phyloP scores from a whole-genome alignment of 176 grass and related monocot species.

The Canna indica region DNA sequence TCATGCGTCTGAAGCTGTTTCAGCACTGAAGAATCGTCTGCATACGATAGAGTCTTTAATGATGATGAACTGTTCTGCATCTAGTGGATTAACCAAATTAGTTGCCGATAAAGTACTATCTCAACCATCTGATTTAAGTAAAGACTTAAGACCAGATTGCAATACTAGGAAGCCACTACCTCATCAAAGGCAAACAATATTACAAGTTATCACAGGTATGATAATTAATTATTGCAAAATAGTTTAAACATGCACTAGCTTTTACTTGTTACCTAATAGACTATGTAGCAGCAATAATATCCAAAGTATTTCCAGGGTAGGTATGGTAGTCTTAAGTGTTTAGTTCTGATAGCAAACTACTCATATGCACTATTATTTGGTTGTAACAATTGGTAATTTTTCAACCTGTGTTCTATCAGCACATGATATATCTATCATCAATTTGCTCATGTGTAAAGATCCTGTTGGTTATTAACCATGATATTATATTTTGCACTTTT shows the following conservation, averaged over 20 bases:
- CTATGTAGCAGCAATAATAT: too few species aligned
- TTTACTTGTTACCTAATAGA: background rate
- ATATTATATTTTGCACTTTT: too few species aligned
- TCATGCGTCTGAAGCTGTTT: constrained; percentile 77
- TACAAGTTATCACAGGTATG: constrained; percentile 82
- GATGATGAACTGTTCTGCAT: constrained; percentile 20
- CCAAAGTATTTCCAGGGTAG: too few species aligned
- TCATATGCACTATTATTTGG: too few species aligned
- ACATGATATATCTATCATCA: too few species aligned
- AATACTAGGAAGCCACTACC: constrained; percentile 17
- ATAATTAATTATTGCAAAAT: background rate
- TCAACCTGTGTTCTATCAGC: too few species aligned
- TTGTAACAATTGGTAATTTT: too few species aligned
- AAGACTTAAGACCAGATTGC: constrained; percentile 20
- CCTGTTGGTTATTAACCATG: too few species aligned
- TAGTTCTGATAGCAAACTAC: too few species aligned
- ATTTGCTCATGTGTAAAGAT: too few species aligned
- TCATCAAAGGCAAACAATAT: constrained; percentile 38
- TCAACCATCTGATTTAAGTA: background rate
- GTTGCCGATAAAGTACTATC: background rate
- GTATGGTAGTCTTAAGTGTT: too few species aligned
- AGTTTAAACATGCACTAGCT: too few species aligned
- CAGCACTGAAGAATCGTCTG: constrained; percentile 44
- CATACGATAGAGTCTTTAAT: constrained; percentile 41
- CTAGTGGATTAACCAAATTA: constrained; percentile 21